A percentile compares a stretch with the other conserved stretches of the same genome.
Evolutionary conservation across 2,329 filamentous ascomycete genomes (phyloP).

Genomic region (Paraconiothyrium brasiliense): DNA sequence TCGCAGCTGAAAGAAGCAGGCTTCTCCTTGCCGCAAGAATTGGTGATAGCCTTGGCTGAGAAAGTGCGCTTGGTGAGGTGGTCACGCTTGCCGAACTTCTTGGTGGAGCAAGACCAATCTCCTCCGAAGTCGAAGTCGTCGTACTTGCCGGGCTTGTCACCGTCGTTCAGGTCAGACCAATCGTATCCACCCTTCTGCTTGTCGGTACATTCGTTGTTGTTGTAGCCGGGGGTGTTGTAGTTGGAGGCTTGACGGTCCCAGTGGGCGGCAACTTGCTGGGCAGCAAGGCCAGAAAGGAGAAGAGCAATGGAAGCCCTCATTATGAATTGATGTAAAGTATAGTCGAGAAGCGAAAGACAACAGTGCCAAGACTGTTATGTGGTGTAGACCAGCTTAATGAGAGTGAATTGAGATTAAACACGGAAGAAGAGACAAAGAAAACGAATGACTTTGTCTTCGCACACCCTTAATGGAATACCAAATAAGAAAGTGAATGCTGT

Average conservation of each 20-base stretch:
- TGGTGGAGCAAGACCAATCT: conserved; percentile 74
- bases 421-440: conserved; percentile 43
- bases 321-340: conserved; percentile 36
- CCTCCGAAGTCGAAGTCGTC: conserved; percentile 70
- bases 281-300: conserved; percentile 57
- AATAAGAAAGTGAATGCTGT: conserved; percentile 30
- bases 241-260: conserved; percentile 61
- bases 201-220: conserved; percentile 79
- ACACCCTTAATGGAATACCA: conserved; percentile 21
- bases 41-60: conserved; percentile 54
- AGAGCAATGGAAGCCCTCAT: conserved; percentile 57
- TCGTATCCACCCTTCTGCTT: conserved; percentile 75
- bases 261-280: conserved; percentile 57
- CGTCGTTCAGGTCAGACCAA: conserved; percentile 69
- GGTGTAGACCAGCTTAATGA: conserved; percentile 35
- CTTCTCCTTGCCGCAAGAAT: conserved; percentile 60
- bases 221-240: conserved; percentile 76
- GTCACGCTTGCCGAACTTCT: conserved; percentile 68
- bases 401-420: conserved; percentile 26
- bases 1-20: conserved; percentile 74
- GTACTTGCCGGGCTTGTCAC: conserved; percentile 62
- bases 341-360: conserved; percentile 28
- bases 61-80: conserved; percentile 57
- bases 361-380: conserved; percentile 25
- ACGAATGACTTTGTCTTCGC: conserved; percentile 49